Conservation (phyloP, 179 eudicot genomes). For the Nepenthes alata region DNA sequence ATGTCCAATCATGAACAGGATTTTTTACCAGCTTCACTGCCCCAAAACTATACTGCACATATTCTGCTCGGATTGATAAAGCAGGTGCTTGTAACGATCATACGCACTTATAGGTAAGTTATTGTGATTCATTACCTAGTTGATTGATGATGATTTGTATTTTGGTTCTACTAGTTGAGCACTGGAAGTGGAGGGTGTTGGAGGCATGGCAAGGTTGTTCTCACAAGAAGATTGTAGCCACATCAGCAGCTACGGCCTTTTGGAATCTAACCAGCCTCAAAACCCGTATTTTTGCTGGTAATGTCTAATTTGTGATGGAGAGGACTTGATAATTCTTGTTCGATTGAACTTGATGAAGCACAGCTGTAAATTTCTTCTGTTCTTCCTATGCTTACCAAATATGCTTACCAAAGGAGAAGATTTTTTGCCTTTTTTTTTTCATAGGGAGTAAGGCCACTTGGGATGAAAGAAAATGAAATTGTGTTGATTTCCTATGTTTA, state of each 20-base stretch:
- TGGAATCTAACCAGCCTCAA: conserved; percentile 69
- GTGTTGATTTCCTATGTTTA: too few relatives aligned
- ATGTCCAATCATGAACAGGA: conserved; percentile 28
- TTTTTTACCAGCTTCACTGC: conserved; percentile 70
- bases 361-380: too few relatives aligned
- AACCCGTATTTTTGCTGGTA: conserved; percentile 76
- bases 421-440: too few relatives aligned
- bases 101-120: background rate
- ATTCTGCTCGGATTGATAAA: conserved; percentile 37
- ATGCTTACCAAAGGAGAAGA: too few relatives aligned
- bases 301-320: background rate
- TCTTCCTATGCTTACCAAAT: too few relatives aligned
- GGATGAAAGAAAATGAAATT: too few relatives aligned
- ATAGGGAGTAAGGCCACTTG: too few relatives aligned
- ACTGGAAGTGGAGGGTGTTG: conserved; percentile 29
- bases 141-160: background rate
- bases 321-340: too few relatives aligned
- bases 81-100: background rate
- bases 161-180: conserved; percentile 31
- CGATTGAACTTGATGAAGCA: too few relatives aligned
- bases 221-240: conserved; percentile 65
- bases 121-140: background rate
- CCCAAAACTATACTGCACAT: conserved; percentile 58
- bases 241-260: conserved; percentile 62
- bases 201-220: conserved; percentile 66